These are phyloP conservation scores for Suillus lakei DNA, from an alignment of 768 basidiomycete genomes.

Conservation along the genomic window DNA sequence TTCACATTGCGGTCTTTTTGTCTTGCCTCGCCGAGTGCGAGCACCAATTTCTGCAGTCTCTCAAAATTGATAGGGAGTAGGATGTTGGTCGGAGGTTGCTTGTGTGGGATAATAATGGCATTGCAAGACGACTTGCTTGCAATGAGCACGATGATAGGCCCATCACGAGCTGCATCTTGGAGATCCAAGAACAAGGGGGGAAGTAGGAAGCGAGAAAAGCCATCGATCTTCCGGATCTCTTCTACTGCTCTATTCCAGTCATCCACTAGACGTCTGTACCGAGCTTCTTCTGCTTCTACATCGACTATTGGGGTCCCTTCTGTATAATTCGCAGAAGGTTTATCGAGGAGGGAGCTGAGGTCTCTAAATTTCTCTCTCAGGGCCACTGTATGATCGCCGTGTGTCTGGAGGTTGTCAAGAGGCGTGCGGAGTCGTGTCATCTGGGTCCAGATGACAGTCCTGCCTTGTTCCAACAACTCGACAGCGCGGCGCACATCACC, in stretches of 20 bases:
- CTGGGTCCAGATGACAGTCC: too few species aligned
- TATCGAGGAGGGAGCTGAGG: conserved; percentile 17
- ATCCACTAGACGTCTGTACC: conserved; percentile 14
- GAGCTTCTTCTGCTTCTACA: conserved; percentile 3
- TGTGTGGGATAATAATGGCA: conserved; percentile 13
- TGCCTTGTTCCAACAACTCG: conserved; percentile 35
- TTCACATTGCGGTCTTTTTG: background rate
- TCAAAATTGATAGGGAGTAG: background rate
- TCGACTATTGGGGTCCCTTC: background rate
- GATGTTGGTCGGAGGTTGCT: background rate
- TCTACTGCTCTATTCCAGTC: conserved; percentile 8
- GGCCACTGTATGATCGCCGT: background rate
- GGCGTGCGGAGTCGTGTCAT: too few species aligned
- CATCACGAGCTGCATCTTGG: too few species aligned
- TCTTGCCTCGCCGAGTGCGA: background rate
- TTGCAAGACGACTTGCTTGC: too few species aligned
- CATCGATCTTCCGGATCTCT: too few species aligned
- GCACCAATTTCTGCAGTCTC: background rate
- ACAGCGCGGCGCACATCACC: conserved; percentile 19
- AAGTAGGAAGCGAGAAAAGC: too few species aligned
- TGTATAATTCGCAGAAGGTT: background rate
- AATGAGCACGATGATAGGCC: too few species aligned
- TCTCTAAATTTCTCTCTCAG: conserved; percentile 14
- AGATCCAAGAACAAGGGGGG: too few species aligned
- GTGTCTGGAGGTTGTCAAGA: conserved; percentile 24